Evolutionary conservation across 306 rosid genomes (phyloP).

Genomic region (Dalbergia oliveri): DNA sequence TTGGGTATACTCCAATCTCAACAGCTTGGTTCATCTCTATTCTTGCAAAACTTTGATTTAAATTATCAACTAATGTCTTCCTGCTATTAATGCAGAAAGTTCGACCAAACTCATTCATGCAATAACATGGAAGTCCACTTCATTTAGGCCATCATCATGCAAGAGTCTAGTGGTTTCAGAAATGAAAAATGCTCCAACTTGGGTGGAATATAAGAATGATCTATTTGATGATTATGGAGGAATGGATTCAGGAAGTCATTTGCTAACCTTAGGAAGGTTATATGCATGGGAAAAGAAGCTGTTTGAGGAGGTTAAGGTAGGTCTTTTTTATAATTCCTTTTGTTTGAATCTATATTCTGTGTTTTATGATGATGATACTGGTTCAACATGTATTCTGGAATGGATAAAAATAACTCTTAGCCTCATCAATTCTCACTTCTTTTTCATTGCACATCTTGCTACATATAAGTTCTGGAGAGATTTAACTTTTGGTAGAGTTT

Average conservation of each 20-base stretch:
- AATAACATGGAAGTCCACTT: slow-evolving; percentile 77
- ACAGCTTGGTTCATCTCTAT: slow-evolving; percentile 13
- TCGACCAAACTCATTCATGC: slow-evolving; percentile 88
- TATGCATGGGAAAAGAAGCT: slow-evolving; percentile 99
- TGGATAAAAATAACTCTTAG: slow-evolving; percentile 1
- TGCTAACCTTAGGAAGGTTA: slow-evolving; percentile 82
- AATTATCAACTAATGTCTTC: slow-evolving; percentile 5
- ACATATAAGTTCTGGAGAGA: slow-evolving; percentile 12
- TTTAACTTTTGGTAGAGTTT: slow-evolving; percentile 12
- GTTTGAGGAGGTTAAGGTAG: slow-evolving; percentile 94
- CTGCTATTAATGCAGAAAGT: slow-evolving; percentile 71
- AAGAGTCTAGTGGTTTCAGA: slow-evolving; percentile 82
- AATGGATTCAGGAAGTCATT: slow-evolving; percentile 96
- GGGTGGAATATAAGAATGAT: slow-evolving; percentile 85
- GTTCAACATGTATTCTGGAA: slow-evolving; percentile 4
- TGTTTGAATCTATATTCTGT: slow-evolving; percentile 24
- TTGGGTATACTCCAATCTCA: slow-evolving; percentile 26
- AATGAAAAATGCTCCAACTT: slow-evolving; percentile 63
- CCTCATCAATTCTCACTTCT: slow-evolving; percentile 8
- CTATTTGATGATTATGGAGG: slow-evolving; percentile 86
- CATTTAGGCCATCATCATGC: slow-evolving; percentile 77
- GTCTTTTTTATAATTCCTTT: not conserved
- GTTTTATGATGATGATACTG: not conserved
- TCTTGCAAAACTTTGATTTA: slow-evolving; percentile 18
- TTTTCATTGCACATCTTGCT: slow-evolving; percentile 18